phyloP scores from a whole-genome alignment of 768 basidiomycete genomes.

The Suillus ampliporus region DNA sequence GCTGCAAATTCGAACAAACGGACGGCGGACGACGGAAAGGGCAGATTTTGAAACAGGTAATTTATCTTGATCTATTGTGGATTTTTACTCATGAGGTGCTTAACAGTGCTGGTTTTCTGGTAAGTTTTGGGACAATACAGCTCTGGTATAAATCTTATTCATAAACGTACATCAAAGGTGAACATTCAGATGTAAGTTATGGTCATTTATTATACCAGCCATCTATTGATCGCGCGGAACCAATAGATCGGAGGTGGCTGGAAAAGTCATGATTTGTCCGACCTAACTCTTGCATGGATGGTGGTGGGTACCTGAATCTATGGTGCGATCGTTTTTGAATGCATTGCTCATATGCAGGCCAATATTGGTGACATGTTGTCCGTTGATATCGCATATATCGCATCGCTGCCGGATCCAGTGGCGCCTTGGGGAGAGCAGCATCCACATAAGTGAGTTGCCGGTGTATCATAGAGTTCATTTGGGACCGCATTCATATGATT shows the following conservation, averaged over 20 bases:
- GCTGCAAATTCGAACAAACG: conserved; percentile 68
- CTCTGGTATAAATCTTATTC: conserved; percentile 1
- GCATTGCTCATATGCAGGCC: conserved; percentile 43
- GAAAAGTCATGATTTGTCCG: conserved; percentile 68
- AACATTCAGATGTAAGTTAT: conserved; percentile 31
- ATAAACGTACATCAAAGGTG: conserved; percentile 26
- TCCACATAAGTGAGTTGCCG: conserved; percentile 62
- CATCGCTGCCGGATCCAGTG: conserved; percentile 53
- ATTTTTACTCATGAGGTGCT: not conserved
- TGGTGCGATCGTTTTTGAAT: not conserved
- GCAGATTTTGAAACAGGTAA: conserved; percentile 68
- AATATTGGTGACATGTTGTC: conserved; percentile 61
- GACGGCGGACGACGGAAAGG: conserved; percentile 54
- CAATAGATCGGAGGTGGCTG: conserved; percentile 74
- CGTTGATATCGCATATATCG: conserved; percentile 59
- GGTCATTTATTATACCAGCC: conserved; percentile 6
- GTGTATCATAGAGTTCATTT: not conserved
- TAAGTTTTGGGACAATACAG: conserved; percentile 30
- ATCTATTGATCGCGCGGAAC: not conserved
- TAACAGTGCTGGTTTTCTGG: conserved; percentile 75
- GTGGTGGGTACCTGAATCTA: conserved; percentile 46
- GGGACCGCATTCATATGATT: not conserved
- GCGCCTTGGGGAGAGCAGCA: conserved; percentile 64
- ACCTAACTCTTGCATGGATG: conserved; percentile 70
- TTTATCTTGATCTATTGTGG: conserved; percentile 10